Base-by-base conservation (phyloP, 139 green algal species). In the Asterochloris sp. region DNA sequence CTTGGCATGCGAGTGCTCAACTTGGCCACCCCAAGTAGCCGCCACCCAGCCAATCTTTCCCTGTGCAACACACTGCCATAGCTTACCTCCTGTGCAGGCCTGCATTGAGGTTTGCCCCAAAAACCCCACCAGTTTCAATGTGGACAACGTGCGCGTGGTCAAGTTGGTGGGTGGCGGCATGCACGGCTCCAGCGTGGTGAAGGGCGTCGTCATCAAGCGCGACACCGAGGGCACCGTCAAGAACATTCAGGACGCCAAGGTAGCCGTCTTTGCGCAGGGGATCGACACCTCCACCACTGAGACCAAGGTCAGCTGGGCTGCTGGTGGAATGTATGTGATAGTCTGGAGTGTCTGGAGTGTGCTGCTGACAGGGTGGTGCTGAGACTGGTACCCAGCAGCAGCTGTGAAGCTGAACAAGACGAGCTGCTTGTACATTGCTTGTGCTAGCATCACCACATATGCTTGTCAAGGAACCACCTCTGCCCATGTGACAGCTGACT, bases 41-140 rank as follows among this genome's bases (percentile, higher is more conserved):
- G 38, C 38, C 38, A 6, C 38, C 38, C 38, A 54, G 38, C 38
- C 38, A 54, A 54, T 6, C 38, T 54, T 6, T 54, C 38, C 38
- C 38, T 54, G 38, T 10, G 38, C 38, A 6, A 54, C 38, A 54
- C 38, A 54, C 38, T 54, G 38, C 38, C 38, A 54, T 6, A 63
- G 79, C 81, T 73, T 86, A 98, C 38, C 6, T 54, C 38, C 38
- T 54, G 38, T 54, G 38, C 38, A 54, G 84, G 97, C 97, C 0
- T 99, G 97, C 91, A 95, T 99, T 28, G 91, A 92, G 62, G 95
- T 99, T 62, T 93, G 92, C 83, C 97, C 97, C 62, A 92, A 92
- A 79, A 99, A 99, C 89, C 91, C 94, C 4, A 73, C 88, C 83
- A 98, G 98, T 89, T 99, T 99, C 92, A 98, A 98, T 84, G 96